Evolutionary conservation across 495 filamentous ascomycete species (phyloP).

Genomic region (Diplogelasinospora grovesii): DNA sequence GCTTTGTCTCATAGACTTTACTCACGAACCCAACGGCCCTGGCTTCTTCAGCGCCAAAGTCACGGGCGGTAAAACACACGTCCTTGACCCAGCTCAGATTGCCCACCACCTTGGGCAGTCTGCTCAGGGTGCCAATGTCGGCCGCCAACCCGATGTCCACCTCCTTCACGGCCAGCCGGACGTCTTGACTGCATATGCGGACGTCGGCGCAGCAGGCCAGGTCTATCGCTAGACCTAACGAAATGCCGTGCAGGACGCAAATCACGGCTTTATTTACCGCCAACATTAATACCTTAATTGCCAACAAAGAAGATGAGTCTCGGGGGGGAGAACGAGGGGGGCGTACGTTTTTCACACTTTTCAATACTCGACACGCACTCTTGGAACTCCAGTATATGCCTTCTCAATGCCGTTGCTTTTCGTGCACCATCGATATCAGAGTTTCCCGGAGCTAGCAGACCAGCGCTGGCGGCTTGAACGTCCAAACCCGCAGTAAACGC

Average conservation of each 20-base stretch:
- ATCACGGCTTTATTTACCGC: constrained; percentile 57
- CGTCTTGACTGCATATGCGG: constrained; percentile 58
- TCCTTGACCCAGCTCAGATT: constrained; percentile 86
- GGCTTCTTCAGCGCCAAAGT: constrained; percentile 76
- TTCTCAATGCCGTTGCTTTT: constrained; percentile 55
- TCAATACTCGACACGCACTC: constrained; percentile 68
- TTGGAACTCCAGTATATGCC: constrained; percentile 72
- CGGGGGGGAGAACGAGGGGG: background rate
- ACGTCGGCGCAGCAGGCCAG: constrained; percentile 73
- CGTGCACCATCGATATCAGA: constrained; percentile 53
- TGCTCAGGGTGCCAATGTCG: constrained; percentile 81
- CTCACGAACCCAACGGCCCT: constrained; percentile 77
- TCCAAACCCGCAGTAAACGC: constrained; percentile 86
- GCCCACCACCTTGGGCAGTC: constrained; percentile 79
- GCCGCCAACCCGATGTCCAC: constrained; percentile 93
- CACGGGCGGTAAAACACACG: constrained; percentile 68
- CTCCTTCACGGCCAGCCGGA: constrained; percentile 79
- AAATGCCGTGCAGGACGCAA: constrained; percentile 71
- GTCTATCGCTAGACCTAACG: constrained; percentile 80
- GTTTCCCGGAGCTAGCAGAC: constrained; percentile 19
- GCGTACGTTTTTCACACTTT: constrained; percentile 77
- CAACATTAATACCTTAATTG: background rate
- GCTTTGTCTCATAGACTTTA: constrained; percentile 62
- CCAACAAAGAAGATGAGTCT: background rate
- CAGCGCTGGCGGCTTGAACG: constrained; percentile 55